phyloP scores from a whole-genome alignment of 1,139 yeast genomes.

The Williopsis jadinii region DNA sequence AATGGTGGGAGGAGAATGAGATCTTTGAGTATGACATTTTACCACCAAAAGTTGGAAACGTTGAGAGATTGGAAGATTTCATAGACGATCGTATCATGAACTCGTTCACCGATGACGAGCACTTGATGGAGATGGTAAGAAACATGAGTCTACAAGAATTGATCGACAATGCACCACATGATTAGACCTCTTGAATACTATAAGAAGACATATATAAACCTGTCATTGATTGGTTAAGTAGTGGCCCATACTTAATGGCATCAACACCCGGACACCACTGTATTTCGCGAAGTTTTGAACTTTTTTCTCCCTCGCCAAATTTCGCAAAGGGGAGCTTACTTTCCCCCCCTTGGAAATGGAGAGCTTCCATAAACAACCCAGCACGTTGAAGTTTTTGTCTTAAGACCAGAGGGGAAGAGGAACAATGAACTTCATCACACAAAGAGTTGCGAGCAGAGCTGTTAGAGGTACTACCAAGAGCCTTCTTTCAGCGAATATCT shows the following conservation, averaged over 20 bases:
- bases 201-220: neutral
- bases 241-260: neutral
- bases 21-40: slow-evolving; percentile 63
- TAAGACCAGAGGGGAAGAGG: too few species aligned
- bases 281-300: neutral
- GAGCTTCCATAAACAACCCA: too few species aligned
- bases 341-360: too few species aligned
- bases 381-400: too few species aligned
- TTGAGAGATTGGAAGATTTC: slow-evolving; percentile 32
- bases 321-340: too few species aligned
- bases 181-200: too few species aligned
- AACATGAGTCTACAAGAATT: slow-evolving; percentile 21
- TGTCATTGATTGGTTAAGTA: too few species aligned
- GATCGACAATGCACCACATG: slow-evolving; percentile 8
- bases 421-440: too few species aligned
- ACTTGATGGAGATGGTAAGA: slow-evolving; percentile 20
- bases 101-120: slow-evolving; percentile 14
- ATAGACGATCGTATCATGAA: slow-evolving; percentile 27
- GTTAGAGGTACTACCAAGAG: too few species aligned
- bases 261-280: neutral
- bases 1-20: slow-evolving; percentile 56
- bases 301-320: neutral
- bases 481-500: too few species aligned
- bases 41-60: slow-evolving; percentile 43
- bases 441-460: too few species aligned